Percentiles rank a stretch among this genome's conserved stretches.
Conservation (phyloP, 2,329 filamentous ascomycete genomes). For the Orbilia blumenaviensis region DNA sequence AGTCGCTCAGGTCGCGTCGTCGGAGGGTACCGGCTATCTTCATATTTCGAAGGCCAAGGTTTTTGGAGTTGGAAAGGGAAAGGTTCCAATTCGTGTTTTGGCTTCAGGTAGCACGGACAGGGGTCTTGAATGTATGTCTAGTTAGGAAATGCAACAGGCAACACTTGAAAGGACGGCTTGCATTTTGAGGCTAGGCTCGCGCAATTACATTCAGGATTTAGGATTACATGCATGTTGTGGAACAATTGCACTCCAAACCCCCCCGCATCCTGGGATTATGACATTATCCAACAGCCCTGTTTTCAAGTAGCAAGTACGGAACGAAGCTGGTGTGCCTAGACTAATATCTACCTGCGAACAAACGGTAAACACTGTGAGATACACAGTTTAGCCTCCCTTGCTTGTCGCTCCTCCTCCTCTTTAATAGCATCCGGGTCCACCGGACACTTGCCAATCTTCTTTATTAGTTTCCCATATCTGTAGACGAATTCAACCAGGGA, state of each 20-base stretch:
- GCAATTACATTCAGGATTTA: too few species aligned
- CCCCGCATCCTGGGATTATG: too few species aligned
- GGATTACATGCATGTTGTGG: too few species aligned
- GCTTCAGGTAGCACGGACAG: conserved; percentile 18
- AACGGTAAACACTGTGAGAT: not conserved
- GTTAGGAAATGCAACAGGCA: conserved; percentile 43
- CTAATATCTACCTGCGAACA: too few species aligned
- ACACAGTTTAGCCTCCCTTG: not conserved
- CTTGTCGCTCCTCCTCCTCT: not conserved
- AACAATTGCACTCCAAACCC: too few species aligned
- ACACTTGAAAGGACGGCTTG: not conserved
- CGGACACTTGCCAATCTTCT: not conserved
- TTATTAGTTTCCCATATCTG: not conserved
- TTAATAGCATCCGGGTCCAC: not conserved
- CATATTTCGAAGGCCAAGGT: conserved; percentile 38
- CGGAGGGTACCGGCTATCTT: conserved; percentile 18
- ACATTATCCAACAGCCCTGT: too few species aligned
- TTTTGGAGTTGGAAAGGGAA: not conserved
- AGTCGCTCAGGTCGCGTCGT: conserved; percentile 45
- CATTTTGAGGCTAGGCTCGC: too few species aligned
- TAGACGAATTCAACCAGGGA: not conserved
- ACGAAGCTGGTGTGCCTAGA: too few species aligned
- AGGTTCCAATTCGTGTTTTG: conserved; percentile 27
- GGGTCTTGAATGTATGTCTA: not conserved
- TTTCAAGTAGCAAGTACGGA: too few species aligned